Conservation (phyloP, 2,329 filamentous ascomycete species). For the Huntiella bhutanensis region DNA sequence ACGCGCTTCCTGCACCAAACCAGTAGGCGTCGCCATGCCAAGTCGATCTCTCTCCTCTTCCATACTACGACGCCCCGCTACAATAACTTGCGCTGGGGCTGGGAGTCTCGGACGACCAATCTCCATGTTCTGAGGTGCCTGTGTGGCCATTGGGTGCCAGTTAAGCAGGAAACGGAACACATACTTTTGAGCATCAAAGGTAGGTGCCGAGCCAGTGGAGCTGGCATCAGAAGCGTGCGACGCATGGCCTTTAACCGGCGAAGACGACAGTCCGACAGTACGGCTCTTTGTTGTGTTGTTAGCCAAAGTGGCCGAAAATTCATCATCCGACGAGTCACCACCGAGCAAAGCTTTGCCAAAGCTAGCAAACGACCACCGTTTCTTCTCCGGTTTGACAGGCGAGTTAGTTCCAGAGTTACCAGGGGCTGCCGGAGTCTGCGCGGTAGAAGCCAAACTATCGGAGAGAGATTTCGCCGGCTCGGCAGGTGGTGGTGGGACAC, state of each 20-base stretch:
- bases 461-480: slow-evolving; percentile 14
- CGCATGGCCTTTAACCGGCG: slow-evolving; percentile 17
- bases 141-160: slow-evolving; percentile 27
- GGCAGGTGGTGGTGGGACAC: slow-evolving; percentile 15
- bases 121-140: slow-evolving; percentile 26
- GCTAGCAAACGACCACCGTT: slow-evolving; percentile 43
- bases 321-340: slow-evolving; percentile 8
- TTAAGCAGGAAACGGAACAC: slow-evolving; percentile 60
- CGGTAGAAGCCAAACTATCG: neutral
- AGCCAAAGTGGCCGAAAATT: slow-evolving; percentile 13
- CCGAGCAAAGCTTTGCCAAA: slow-evolving; percentile 38
- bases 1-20: slow-evolving; percentile 30
- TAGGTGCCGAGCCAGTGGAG: slow-evolving; percentile 35
- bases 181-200: slow-evolving; percentile 37
- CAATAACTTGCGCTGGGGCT: slow-evolving; percentile 45
- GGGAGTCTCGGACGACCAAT: slow-evolving; percentile 51
- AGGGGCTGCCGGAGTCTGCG: neutral
- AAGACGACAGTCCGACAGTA: slow-evolving; percentile 16
- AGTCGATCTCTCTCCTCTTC: slow-evolving; percentile 13
- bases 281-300: neutral
- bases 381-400: slow-evolving; percentile 27
- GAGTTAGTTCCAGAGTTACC: neutral
- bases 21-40: slow-evolving; percentile 13
- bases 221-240: slow-evolving; percentile 29
- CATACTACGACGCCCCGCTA: slow-evolving; percentile 25